Evolutionary conservation across 805 yeast species (phyloP).

Genomic region (Lachancea lanzarotensis): DNA sequence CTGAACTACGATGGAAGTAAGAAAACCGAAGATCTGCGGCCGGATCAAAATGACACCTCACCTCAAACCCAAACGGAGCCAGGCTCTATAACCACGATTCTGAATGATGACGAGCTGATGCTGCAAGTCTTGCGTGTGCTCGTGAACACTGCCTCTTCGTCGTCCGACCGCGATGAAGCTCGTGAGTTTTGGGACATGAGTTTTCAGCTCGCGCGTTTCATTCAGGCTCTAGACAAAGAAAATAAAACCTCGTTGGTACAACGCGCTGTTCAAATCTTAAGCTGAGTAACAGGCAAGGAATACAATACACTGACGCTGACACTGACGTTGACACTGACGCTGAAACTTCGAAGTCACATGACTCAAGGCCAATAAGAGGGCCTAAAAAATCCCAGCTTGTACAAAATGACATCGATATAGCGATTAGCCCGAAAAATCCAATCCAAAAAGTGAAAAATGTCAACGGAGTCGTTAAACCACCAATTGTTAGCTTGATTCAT

Average conservation of each 20-base stretch:
- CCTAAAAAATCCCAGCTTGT: not conserved
- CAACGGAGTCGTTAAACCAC: not conserved
- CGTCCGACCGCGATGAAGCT: conserved; percentile 21
- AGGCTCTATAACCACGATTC: conserved; percentile 6
- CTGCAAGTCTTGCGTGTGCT: conserved; percentile 25
- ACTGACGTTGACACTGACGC: not conserved
- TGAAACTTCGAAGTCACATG: conserved; percentile 9
- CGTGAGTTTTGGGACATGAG: conserved; percentile 33
- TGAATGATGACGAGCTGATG: conserved; percentile 29
- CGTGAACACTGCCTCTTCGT: conserved; percentile 26
- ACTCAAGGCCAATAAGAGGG: conserved; percentile 12
- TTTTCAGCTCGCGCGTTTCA: conserved; percentile 27
- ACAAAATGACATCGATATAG: conserved; percentile 1
- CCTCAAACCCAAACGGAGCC: not conserved
- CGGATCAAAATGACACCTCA: not conserved
- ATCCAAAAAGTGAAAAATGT: not conserved
- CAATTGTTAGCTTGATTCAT: too few species aligned
- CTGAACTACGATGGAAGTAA: conserved; percentile 25
- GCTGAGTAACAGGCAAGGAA: not conserved
- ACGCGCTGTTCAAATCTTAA: conserved; percentile 21
- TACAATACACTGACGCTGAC: not conserved
- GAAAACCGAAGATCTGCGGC: not conserved
- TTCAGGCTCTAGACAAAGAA: conserved; percentile 27
- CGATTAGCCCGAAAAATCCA: not conserved
- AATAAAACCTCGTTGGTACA: conserved; percentile 21